Evolutionary conservation across 2,329 filamentous ascomycete genomes (phyloP), one percentile per base, ranked within the genome.

Genomic region (Cadophora malorum): DNA sequence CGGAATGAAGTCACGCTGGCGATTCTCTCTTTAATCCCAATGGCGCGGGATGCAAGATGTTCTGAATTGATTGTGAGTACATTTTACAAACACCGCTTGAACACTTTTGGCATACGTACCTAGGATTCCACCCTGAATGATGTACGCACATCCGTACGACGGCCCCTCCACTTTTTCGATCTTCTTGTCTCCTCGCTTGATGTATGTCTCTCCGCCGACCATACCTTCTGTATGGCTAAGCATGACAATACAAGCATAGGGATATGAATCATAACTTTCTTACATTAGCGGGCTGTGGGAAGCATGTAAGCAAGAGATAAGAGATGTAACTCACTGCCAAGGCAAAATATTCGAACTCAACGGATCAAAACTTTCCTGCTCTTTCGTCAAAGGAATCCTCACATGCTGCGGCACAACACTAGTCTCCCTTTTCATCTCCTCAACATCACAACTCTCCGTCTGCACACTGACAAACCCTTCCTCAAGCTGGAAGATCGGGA

Each of bases 181-280:
- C 58, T 61, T 61, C 38, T 61, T 61, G 16, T 61, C 58, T 3
- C 58, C 58, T 2, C 38, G 58, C 38, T 61, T 61, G n/a, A 61
- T 61, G 23, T 61, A 61, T 31, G 58, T 61, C 38, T 61, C 35
- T 28, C 58, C 58, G 9, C 58, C 58, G 1, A 61, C 58, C 58
- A 61, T 61, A 3, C 58, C 58, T 21, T 61, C 38, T 1, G 58
- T 47, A n/a, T 61, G 58, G 14, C 58, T 61, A 10, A 61, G 58
- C 58, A 61, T 61, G 5, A 61, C 58, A 14, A 61, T 61, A 10
- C 58, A 61, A 31, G 58, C 58, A 61, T 61, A 61, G 14, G 58
- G 58, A 49, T 61, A 61, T 2, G 58, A 61, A 61, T 61, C 58
- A 61, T 61, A 61, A 28, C 58, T 61, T 10, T 5, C 41, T 19